phyloP scores from a whole-genome alignment of 768 basidiomycete genomes.

The Tephrocybe rancida region DNA sequence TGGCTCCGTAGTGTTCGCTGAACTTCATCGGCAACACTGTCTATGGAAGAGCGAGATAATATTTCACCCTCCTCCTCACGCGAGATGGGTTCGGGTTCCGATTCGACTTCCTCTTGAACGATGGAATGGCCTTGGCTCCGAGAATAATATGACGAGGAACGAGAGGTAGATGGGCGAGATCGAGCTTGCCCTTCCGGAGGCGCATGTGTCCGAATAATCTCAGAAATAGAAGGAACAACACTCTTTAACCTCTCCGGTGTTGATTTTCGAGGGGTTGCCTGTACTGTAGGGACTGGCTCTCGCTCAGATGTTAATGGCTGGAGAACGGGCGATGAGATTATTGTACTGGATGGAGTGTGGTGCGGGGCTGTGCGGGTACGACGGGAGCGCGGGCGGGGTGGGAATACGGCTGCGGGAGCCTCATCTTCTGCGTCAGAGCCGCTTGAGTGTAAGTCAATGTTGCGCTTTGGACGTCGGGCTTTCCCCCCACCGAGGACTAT shows the following conservation, averaged over 20 bases:
- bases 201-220: constrained; percentile 82
- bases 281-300: constrained; percentile 11
- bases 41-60: constrained; percentile 81
- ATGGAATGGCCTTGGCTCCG: constrained; percentile 49
- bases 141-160: constrained; percentile 50
- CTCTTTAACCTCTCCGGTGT: constrained; percentile 40
- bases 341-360: constrained; percentile 28
- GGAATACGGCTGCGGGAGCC: constrained; percentile 23
- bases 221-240: constrained; percentile 80
- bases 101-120: constrained; percentile 55
- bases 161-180: constrained; percentile 44
- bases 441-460: constrained; percentile 32
- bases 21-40: constrained; percentile 86
- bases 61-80: constrained; percentile 64
- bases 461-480: constrained; percentile 32
- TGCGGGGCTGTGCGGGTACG: constrained; percentile 33
- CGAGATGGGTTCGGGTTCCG: constrained; percentile 49
- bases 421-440: constrained; percentile 57
- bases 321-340: constrained; percentile 15
- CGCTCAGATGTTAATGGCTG: constrained; percentile 11
- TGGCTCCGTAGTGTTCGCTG: constrained; percentile 69
- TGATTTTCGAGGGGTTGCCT: constrained; percentile 13
- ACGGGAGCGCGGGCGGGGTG: constrained; percentile 33
- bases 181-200: constrained; percentile 58
- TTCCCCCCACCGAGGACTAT: constrained; percentile 64